Base-by-base conservation (phyloP, 148 eudicot genomes). In the Drosera capensis region DNA sequence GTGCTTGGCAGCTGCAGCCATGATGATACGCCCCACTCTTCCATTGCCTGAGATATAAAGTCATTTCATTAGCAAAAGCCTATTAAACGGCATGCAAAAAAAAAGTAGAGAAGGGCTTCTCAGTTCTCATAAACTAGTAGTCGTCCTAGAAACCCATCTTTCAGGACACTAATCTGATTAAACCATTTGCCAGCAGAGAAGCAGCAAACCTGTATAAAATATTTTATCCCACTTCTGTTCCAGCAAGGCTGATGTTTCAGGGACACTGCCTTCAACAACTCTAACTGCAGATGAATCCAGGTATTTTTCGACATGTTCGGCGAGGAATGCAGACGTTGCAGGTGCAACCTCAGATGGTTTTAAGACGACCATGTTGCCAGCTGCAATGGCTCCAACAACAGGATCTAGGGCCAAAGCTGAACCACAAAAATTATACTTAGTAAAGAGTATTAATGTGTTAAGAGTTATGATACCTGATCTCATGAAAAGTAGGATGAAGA, bases 311-410 rank as follows among this genome's bases (percentile, higher is more conserved):
- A 68, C 8, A 11, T 37, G 47, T 39, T 64, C 53, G 31, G 41
- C 68, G 31, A 79, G 66, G 20, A 79, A 57, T 37, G 71, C 54
- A 20, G 86, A 75, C 48, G 75, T 43, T 4, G 86, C 71, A 14
- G 86, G 71, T 48, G 86, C 58, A 17, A 74, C 14, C 57, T 79
- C 81, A 15, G 86, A 79, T 48, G 86, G 86, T 57, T 79, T 79
- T 52, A 79, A 29, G 14, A 75, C 81, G 43, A 66, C 71, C 3
- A 67, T 54, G 56, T 79, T 79, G 14, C 86, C 86, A 20, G 86
- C 86, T 14, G 81, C 71, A 55, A 79, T 49, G 20, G 81, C 86
- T 53, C 86, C 86, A 42, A 79, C 36, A 14, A 79, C 62, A 25
- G 86, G 86, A 45, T 74, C 86, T 38, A 79, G 48, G 18, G 75